Percentiles rank a stretch among this genome's conserved stretches.
These are phyloP conservation scores for Penicillium sp. DNA, from an alignment of 2,329 filamentous ascomycete species.

Conservation along the genomic window DNA sequence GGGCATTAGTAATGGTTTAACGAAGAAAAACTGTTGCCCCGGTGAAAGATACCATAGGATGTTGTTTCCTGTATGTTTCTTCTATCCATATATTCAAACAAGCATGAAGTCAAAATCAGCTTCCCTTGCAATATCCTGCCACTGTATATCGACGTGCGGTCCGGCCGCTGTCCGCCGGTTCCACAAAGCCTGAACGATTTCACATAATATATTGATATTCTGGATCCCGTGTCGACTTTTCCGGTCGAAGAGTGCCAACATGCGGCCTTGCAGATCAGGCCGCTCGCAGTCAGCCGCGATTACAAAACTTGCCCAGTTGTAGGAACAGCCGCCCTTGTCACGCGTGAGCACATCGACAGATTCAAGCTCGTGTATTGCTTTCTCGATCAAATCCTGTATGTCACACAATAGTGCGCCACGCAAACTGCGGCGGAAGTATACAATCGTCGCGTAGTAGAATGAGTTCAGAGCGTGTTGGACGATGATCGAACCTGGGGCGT, in stretches of 20 bases:
- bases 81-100: slow-evolving; percentile 15
- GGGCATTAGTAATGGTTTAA: neutral
- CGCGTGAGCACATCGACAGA: slow-evolving; percentile 31
- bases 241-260: slow-evolving; percentile 33
- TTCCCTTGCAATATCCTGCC: slow-evolving; percentile 37
- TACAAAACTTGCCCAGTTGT: slow-evolving; percentile 40
- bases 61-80: neutral
- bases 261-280: slow-evolving; percentile 28
- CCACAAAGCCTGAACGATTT: slow-evolving; percentile 37
- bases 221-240: slow-evolving; percentile 39
- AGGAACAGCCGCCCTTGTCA: slow-evolving; percentile 34
- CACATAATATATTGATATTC: slow-evolving; percentile 34
- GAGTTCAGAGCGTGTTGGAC: slow-evolving; percentile 33
- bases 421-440: slow-evolving; percentile 38
- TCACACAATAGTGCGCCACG: slow-evolving; percentile 23
- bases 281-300: slow-evolving; percentile 38
- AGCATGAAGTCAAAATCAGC: slow-evolving; percentile 39
- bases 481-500: slow-evolving; percentile 17
- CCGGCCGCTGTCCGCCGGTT: slow-evolving; percentile 20
- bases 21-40: neutral
- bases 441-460: slow-evolving; percentile 40
- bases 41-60: neutral
- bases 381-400: slow-evolving; percentile 35
- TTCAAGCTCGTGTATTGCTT: slow-evolving; percentile 35
- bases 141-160: slow-evolving; percentile 26